Conservation (phyloP, 2,329 filamentous ascomycete genomes). For the Cercospora sp. region DNA sequence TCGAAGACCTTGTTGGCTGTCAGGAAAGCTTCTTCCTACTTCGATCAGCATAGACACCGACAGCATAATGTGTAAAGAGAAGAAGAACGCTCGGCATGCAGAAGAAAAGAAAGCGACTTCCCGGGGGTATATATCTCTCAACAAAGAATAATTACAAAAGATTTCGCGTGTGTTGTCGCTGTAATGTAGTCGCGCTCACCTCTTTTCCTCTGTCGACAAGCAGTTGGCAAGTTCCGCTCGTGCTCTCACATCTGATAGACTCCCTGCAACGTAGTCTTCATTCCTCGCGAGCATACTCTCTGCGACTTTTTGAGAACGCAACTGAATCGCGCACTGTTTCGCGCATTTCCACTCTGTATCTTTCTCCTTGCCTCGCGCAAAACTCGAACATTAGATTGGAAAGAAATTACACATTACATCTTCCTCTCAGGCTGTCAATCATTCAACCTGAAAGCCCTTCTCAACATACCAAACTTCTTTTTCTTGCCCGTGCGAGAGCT, state of each 20-base stretch:
- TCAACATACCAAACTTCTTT: constrained; percentile 68
- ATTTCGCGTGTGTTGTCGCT: background rate
- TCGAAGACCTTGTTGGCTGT: background rate
- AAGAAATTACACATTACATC: constrained; percentile 3
- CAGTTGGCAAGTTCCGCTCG: too few relatives aligned
- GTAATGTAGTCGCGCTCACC: background rate
- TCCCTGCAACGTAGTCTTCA: too few relatives aligned
- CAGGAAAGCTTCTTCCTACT: background rate
- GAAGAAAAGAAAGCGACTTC: background rate
- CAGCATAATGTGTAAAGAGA: constrained; percentile 2
- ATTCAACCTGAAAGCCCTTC: constrained; percentile 64
- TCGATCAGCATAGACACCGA: background rate
- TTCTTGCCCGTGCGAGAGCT: constrained; percentile 47
- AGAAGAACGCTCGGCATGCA: background rate
- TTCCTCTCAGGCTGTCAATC: constrained; percentile 41
- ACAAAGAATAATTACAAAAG: constrained; percentile 1
- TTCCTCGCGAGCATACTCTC: too few relatives aligned
- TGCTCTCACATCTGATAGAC: too few relatives aligned
- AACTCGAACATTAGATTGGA: background rate
- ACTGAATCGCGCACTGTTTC: constrained; percentile 1
- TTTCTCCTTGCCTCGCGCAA: background rate
- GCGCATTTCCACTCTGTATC: background rate
- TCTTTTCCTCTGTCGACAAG: background rate
- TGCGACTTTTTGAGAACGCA: too few relatives aligned
- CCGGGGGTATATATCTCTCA: background rate